Conservation (phyloP, 805 yeast species). For the Candida argentea region DNA sequence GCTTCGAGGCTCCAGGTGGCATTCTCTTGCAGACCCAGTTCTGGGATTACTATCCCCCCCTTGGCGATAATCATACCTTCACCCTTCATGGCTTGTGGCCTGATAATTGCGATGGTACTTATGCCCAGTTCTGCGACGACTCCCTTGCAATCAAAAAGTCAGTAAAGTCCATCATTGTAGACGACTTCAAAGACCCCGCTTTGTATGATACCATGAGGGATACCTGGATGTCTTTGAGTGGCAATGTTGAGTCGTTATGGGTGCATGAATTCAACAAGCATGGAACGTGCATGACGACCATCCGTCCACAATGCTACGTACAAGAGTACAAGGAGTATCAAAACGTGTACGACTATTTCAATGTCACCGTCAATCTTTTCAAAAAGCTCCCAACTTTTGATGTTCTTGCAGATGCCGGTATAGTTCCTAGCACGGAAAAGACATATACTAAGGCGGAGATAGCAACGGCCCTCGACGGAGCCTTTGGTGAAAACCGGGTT, state of each 20-base stretch:
- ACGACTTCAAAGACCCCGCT: conserved; percentile 35
- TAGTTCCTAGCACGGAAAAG: conserved; percentile 48
- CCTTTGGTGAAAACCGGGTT: conserved; percentile 45
- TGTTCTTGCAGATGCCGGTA: conserved; percentile 59
- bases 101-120: conserved; percentile 77
- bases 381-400: conserved; percentile 54
- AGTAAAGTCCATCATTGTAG: conserved; percentile 18
- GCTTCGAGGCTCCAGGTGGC: conserved; percentile 85
- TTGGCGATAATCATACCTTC: conserved; percentile 62
- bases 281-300: conserved; percentile 82
- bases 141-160: conserved; percentile 29
- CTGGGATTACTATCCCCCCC: conserved; percentile 76
- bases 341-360: conserved; percentile 62
- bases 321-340: conserved; percentile 10
- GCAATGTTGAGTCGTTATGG: conserved; percentile 68
- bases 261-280: conserved; percentile 89
- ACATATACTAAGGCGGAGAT: conserved; percentile 52
- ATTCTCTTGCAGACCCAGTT: conserved; percentile 77
- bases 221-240: conserved; percentile 68
- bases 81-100: conserved; percentile 89
- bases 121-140: conserved; percentile 67
- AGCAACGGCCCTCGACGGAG: conserved; percentile 38
- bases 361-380: conserved; percentile 48
- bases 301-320: conserved; percentile 61
- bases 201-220: conserved; percentile 46